Conservation (phyloP, 495 filamentous ascomycete genomes). For the Penicillium odoratum region DNA sequence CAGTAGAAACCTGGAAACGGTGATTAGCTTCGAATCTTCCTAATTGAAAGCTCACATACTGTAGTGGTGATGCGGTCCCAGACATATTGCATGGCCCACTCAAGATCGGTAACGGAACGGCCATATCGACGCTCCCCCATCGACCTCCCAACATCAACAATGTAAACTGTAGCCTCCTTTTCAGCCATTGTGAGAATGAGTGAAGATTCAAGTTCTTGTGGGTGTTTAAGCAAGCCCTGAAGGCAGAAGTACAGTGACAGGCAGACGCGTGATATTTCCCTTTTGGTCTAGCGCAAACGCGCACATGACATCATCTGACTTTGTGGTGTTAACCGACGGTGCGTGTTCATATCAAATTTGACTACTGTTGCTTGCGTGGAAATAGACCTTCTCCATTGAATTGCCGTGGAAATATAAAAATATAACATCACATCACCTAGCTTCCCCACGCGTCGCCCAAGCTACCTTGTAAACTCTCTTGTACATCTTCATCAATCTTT, state of each 20-base stretch:
- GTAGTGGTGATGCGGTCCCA: slow-evolving; percentile 94
- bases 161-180: slow-evolving; percentile 91
- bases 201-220: not conserved
- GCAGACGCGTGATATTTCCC: slow-evolving; percentile 52
- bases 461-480: slow-evolving; percentile 1
- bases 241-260: slow-evolving; percentile 20
- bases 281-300: slow-evolving; percentile 34
- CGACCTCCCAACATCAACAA: slow-evolving; percentile 81
- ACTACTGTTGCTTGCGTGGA: not conserved
- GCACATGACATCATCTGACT: slow-evolving; percentile 48
- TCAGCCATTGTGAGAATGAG: slow-evolving; percentile 66
- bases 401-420: not conserved
- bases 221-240: not conserved
- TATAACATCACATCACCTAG: slow-evolving; percentile 2
- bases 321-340: slow-evolving; percentile 10
- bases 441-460: slow-evolving; percentile 2
- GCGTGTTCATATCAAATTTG: slow-evolving; percentile 1
- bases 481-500: not conserved
- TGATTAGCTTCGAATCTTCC: not conserved
- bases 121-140: slow-evolving; percentile 77
- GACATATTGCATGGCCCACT: slow-evolving; percentile 88
- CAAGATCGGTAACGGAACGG: slow-evolving; percentile 77
- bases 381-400: not conserved
- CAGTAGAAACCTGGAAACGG: slow-evolving; percentile 64
- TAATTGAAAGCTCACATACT: slow-evolving; percentile 35